Percentiles rank a stretch among this genome's conserved stretches.
Conservation (phyloP, 805 yeast species). For the Kazachstania taianensis region DNA sequence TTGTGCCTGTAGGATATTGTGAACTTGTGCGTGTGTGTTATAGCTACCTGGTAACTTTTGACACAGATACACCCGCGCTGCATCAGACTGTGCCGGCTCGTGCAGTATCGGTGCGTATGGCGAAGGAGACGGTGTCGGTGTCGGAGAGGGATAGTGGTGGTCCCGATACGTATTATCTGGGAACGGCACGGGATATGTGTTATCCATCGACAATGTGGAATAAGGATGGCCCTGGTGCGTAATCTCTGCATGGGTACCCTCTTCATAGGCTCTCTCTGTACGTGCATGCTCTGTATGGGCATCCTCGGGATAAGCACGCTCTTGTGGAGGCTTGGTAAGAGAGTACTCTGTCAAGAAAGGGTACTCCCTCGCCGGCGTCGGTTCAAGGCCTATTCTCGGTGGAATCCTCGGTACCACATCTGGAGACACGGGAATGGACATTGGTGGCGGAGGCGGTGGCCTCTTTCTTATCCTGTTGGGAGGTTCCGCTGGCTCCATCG, state of each 20-base stretch:
- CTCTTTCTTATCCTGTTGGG: slow-evolving; percentile 20
- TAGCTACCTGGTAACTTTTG: neutral
- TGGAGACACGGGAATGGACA: slow-evolving; percentile 18
- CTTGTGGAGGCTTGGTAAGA: neutral
- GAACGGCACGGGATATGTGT: too few relatives aligned
- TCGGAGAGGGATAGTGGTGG: too few relatives aligned
- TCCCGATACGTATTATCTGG: neutral
- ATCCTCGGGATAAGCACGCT: neutral
- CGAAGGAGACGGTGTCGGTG: too few relatives aligned
- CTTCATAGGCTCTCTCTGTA: neutral
- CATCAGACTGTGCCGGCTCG: neutral
- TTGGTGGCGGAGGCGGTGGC: slow-evolving; percentile 25
- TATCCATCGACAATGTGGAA: too few relatives aligned
- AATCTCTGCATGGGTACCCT: too few relatives aligned
- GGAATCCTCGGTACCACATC: slow-evolving; percentile 4
- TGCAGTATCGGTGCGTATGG: too few relatives aligned
- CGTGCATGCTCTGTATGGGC: neutral
- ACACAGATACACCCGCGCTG: neutral
- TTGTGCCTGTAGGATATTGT: neutral
- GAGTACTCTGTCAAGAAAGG: too few relatives aligned
- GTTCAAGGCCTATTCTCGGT: slow-evolving; percentile 2
- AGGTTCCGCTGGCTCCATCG: slow-evolving; percentile 15
- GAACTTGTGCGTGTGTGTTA: neutral
- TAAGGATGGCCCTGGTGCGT: too few relatives aligned
- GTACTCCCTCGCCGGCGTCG: neutral